phyloP scores from a whole-genome alignment of 2,329 filamentous ascomycete species.

The Sphaerostilbella broomeana region DNA sequence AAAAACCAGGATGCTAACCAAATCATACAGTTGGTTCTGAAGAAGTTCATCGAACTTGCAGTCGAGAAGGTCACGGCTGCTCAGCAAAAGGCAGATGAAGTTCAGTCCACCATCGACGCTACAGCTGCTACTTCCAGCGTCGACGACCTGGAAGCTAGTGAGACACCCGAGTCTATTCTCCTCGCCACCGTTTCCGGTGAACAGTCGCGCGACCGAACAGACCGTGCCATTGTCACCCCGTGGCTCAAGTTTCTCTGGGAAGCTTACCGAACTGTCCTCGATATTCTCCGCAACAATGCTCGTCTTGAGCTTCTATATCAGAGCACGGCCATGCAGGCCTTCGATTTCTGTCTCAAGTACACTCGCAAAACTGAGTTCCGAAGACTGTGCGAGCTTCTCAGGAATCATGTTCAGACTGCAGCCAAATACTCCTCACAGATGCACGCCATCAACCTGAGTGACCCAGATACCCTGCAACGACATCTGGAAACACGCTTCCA shows the following conservation, averaged over 20 bases:
- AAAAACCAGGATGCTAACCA: background rate
- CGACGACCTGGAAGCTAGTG: slow-evolving; percentile 92
- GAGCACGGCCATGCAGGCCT: slow-evolving; percentile 94
- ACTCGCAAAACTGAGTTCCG: slow-evolving; percentile 98
- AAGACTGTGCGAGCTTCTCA: slow-evolving; percentile 92
- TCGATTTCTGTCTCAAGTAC: slow-evolving; percentile 98
- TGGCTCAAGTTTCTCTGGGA: slow-evolving; percentile 99
- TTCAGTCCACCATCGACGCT: slow-evolving; percentile 80
- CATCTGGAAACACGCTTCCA: slow-evolving; percentile 98
- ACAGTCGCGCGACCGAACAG: slow-evolving; percentile 93
- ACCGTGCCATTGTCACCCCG: slow-evolving; percentile 94
- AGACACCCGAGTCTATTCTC: slow-evolving; percentile 96
- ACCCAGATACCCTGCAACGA: slow-evolving; percentile 93
- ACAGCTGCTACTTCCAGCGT: slow-evolving; percentile 60
- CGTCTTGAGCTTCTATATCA: slow-evolving; percentile 97
- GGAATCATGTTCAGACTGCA: slow-evolving; percentile 97
- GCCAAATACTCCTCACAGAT: slow-evolving; percentile 99
- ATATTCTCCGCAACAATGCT: slow-evolving; percentile 98
- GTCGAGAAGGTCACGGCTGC: slow-evolving; percentile 94
- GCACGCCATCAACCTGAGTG: slow-evolving; percentile 98
- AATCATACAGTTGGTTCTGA: slow-evolving; percentile 67
- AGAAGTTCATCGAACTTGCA: slow-evolving; percentile 95
- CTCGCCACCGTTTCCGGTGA: slow-evolving; percentile 96
- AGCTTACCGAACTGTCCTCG: slow-evolving; percentile 95
- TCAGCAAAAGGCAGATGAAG: slow-evolving; percentile 91